phyloP scores from a whole-genome alignment of 306 rosid species.

The Quercus parvula region DNA sequence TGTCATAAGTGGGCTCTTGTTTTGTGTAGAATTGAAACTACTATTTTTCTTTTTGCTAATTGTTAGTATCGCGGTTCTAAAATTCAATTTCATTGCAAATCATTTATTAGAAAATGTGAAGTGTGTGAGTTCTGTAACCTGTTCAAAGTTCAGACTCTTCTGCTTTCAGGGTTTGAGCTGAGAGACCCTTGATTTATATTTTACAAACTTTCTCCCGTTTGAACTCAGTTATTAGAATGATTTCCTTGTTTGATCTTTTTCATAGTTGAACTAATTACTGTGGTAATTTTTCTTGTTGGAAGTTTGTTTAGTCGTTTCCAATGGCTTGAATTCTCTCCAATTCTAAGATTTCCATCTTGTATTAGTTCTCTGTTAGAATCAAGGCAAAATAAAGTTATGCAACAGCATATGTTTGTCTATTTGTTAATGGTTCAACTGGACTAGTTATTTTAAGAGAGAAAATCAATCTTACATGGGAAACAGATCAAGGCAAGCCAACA shows the following conservation, averaged over 20 bases:
- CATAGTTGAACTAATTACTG: background rate
- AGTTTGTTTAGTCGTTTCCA: background rate
- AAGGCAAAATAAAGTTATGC: background rate
- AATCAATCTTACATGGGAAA: background rate
- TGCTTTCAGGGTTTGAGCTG: background rate
- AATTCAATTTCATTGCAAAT: background rate
- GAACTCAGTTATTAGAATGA: background rate
- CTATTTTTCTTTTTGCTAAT: background rate
- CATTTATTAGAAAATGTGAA: background rate
- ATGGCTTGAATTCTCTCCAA: background rate
- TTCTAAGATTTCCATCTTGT: background rate
- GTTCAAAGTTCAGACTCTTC: background rate
- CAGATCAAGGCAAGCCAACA: background rate
- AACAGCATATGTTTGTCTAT: background rate
- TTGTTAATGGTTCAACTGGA: background rate
- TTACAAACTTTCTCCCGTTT: background rate
- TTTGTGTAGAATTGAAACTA: background rate
- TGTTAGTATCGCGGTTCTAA: background rate
- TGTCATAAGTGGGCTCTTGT: too few species aligned
- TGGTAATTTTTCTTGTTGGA: background rate
- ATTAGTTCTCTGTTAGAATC: background rate
- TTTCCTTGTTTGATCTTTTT: background rate
- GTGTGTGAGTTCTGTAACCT: background rate
- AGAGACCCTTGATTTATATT: background rate
- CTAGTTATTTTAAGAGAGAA: background rate